Base-by-base conservation (phyloP, 75 land plant genomes). In the Selaginella tamariscina region DNA sequence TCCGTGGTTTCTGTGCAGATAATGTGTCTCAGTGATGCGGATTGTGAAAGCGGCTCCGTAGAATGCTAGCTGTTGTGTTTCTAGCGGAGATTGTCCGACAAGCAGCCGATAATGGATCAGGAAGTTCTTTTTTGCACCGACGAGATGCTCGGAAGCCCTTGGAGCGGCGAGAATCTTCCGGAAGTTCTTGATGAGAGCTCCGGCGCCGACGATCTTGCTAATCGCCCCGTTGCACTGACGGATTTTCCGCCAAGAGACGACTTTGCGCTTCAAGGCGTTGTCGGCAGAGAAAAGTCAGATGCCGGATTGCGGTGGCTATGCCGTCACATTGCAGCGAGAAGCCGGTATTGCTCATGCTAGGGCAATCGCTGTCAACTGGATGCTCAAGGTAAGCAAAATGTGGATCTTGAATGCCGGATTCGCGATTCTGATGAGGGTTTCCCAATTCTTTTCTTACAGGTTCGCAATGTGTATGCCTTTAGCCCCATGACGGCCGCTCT, bases 381-480 rank as follows among this genome's bases (percentile, higher is more conserved):
- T 59, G 62, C 21, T 59, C 62, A 59, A 59, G 62, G 62, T 59
- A 59, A 23, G 8, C n/a, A n/a, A 5, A 23, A 21, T 59, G 23
- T 59, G 62, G 26, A 59, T 27, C 8, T n/a, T 9, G 21, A 59
- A 11, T 49, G 11, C 18, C 54, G 20, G 20, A 49, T 49, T 49
- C 18, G 20, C 20, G 18, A 20, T 11, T 11, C 20, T 49, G 11
- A 11, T 49, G 54, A 49, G 54, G 18, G 20, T 11, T 11, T 27
- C 21, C 21, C 8, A 8, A 2, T 21, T 59, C 23, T 59, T 59
- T 21, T 59, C 26, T 59, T 59, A 2, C 62, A 59, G 62, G 62
- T 59, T 59, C 62, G 62, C 21, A 59, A 59, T 59, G 62, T 59
- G 8, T 59, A 59, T 59, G 26, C 21, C 23, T 59, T 59, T n/a